Evolutionary conservation across 306 rosid genomes (phyloP).

Genomic region (Crotalaria pallida): DNA sequence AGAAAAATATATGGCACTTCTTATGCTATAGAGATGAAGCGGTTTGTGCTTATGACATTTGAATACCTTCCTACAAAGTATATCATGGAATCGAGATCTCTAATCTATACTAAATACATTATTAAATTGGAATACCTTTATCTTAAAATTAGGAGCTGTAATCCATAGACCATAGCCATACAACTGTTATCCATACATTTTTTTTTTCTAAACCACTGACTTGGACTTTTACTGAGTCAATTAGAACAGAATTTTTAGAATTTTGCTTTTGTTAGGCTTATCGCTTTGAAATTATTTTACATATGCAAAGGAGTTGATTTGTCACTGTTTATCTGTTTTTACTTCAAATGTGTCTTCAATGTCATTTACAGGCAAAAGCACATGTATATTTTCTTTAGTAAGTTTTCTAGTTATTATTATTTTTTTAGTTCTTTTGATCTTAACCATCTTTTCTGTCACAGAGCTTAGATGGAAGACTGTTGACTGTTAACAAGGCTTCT

Average conservation of each 20-base stretch:
- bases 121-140: background rate
- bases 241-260: background rate
- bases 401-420: background rate
- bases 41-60: background rate
- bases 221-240: background rate
- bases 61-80: background rate
- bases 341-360: background rate
- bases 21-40: background rate
- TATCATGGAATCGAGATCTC: background rate
- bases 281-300: background rate
- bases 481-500: conserved; percentile 92
- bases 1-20: background rate
- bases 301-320: background rate
- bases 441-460: conserved; percentile 3
- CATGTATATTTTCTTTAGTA: background rate
- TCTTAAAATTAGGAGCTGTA: background rate
- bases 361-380: background rate
- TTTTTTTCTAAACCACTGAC: background rate
- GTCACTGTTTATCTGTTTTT: background rate
- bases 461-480: conserved; percentile 66
- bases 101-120: background rate
- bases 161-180: no score
- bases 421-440: background rate
- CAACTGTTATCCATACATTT: background rate
- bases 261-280: background rate